These are phyloP conservation scores for Fusarium miscanthi DNA, from an alignment of 2,329 filamentous ascomycete genomes.

Conservation along the genomic window DNA sequence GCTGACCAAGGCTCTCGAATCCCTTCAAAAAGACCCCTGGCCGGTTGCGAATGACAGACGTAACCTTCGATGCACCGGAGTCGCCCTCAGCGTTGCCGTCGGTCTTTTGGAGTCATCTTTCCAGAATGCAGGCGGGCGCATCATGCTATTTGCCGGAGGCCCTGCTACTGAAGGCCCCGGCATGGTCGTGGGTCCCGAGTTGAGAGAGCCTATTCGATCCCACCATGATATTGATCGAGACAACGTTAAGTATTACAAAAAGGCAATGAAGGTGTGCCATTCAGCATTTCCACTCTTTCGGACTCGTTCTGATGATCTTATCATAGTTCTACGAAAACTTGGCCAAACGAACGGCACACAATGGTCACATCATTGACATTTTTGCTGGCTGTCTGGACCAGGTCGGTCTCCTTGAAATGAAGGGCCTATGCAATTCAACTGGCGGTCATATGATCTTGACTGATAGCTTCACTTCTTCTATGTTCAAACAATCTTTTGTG, in stretches of 20 bases:
- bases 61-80: slow-evolving; percentile 90
- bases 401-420: slow-evolving; percentile 97
- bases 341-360: slow-evolving; percentile 93
- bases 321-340: slow-evolving; percentile 90
- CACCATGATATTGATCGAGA: slow-evolving; percentile 99
- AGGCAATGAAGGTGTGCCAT: slow-evolving; percentile 83
- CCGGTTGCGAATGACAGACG: slow-evolving; percentile 94
- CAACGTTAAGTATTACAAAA: slow-evolving; percentile 99
- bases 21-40: slow-evolving; percentile 97
- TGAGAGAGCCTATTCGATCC: slow-evolving; percentile 95
- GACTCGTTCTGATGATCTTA: slow-evolving; percentile 41
- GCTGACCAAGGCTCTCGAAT: slow-evolving; percentile 93
- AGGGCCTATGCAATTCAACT: slow-evolving; percentile 93
- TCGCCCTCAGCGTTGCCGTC: slow-evolving; percentile 94
- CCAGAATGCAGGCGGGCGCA: slow-evolving; percentile 91
- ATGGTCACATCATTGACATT: slow-evolving; percentile 96
- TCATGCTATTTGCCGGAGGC: slow-evolving; percentile 97
- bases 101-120: slow-evolving; percentile 94
- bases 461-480: slow-evolving; percentile 97
- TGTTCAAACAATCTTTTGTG: slow-evolving; percentile 99
- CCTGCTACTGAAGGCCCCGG: slow-evolving; percentile 96
- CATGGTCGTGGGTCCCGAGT: slow-evolving; percentile 94
- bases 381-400: slow-evolving; percentile 98
- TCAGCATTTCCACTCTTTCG: background rate
- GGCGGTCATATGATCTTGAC: slow-evolving; percentile 98